These are phyloP conservation scores for Trichomonascaceae sp. DNA, from an alignment of 1,139 yeast species.

Conservation along the genomic window DNA sequence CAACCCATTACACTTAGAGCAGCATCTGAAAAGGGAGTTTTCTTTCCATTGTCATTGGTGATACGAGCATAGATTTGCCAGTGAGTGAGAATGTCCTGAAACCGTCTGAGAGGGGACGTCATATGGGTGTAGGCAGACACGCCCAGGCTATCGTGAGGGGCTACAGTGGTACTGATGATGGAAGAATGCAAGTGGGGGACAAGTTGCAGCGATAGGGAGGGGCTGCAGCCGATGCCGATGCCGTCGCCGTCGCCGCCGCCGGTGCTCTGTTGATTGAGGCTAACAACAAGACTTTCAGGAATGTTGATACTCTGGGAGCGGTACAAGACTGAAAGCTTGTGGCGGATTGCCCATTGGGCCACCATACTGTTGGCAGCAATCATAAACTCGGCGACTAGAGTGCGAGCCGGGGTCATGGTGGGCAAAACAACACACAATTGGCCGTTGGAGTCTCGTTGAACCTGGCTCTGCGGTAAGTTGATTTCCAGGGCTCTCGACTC, in stretches of 20 bases:
- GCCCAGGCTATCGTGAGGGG: constrained; percentile 53
- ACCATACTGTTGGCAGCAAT: constrained; percentile 55
- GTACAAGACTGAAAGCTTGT: constrained; percentile 46
- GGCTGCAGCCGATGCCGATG: too few relatives aligned
- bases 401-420: constrained; percentile 9
- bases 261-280: too few relatives aligned
- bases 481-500: too few relatives aligned
- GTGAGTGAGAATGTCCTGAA: constrained; percentile 71
- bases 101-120: constrained; percentile 83
- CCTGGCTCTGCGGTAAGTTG: constrained; percentile 7
- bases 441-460: constrained; percentile 4
- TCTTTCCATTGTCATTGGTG: not conserved
- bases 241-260: too few relatives aligned
- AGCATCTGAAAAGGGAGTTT: constrained; percentile 5
- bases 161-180: constrained; percentile 16
- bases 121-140: constrained; percentile 53
- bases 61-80: constrained; percentile 46
- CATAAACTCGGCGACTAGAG: constrained; percentile 72
- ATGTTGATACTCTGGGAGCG: constrained; percentile 33
- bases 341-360: constrained; percentile 36
- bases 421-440: not conserved
- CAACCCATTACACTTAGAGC: too few relatives aligned
- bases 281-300: not conserved
- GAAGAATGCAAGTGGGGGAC: not conserved
- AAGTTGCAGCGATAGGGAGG: not conserved